Conservation (phyloP, 257 asterid species). For the Cordia subcordata region DNA sequence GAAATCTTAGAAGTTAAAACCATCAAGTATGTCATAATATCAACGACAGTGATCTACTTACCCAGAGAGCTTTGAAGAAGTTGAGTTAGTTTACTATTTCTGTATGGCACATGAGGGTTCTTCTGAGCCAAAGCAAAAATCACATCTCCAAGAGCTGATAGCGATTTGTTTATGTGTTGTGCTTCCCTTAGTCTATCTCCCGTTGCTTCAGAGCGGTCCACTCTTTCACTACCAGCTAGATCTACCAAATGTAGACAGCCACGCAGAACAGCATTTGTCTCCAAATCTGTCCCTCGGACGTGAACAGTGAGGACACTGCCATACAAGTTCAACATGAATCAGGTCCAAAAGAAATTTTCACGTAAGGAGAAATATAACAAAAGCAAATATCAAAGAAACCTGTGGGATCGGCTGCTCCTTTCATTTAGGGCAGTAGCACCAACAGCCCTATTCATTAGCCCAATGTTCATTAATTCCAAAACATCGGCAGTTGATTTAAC, state of each 20-base stretch:
- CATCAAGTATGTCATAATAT: constrained; percentile 4
- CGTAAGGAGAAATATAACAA: constrained; percentile 3
- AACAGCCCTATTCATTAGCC: constrained; percentile 81
- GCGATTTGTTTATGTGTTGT: constrained; percentile 88
- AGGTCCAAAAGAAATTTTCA: constrained; percentile 7
- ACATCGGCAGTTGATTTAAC: constrained; percentile 81
- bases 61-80: constrained; percentile 97
- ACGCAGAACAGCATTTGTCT: constrained; percentile 64
- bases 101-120: constrained; percentile 83
- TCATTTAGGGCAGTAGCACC: constrained; percentile 94
- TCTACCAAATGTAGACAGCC: constrained; percentile 97
- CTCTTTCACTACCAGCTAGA: constrained; percentile 98
- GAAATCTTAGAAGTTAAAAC: background rate
- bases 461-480: constrained; percentile 74
- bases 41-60: constrained; percentile 21
- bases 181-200: constrained; percentile 97
- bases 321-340: constrained; percentile 15
- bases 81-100: constrained; percentile 96
- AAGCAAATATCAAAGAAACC: constrained; percentile 34
- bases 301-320: constrained; percentile 88
- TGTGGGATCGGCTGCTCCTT: constrained; percentile 97
- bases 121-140: constrained; percentile 92
- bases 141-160: constrained; percentile 96
- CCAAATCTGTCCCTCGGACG: constrained; percentile 84
- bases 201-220: constrained; percentile 85